Conservation (phyloP, 2,329 filamentous ascomycete genomes). For the Beauveria medogensis region DNA sequence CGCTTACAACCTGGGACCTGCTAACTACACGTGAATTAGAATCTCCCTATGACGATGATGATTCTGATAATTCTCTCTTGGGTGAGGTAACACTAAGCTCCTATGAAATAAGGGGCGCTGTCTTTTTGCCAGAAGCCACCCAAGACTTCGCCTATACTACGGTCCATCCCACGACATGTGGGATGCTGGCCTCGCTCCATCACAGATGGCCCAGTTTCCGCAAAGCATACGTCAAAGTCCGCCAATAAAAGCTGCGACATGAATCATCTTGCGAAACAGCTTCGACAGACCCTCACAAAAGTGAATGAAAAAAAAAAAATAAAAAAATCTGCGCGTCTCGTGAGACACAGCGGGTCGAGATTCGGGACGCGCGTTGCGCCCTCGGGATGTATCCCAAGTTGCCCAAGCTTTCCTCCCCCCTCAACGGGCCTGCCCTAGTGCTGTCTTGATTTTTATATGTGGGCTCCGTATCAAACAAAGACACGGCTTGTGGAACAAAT, state of each 20-base stretch:
- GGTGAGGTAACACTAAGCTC: not conserved
- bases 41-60: not conserved
- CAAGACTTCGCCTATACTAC: too few relatives aligned
- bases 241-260: not conserved
- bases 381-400: not conserved
- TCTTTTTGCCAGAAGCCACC: not conserved
- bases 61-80: too few relatives aligned
- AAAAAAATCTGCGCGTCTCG: not conserved
- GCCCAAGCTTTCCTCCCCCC: not conserved
- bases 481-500: not conserved
- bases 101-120: not conserved
- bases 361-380: constrained; percentile 8
- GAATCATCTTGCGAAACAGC: not conserved
- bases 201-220: not conserved
- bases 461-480: not conserved
- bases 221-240: not conserved
- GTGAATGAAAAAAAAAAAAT: not conserved
- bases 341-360: constrained; percentile 7
- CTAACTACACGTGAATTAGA: not conserved
- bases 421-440: not conserved
- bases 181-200: not conserved
- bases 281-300: not conserved
- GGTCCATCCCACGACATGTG: not conserved
- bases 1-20: not conserved
- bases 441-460: too few relatives aligned